These are phyloP conservation scores for Gentiana straminea DNA, from an alignment of 257 asterid species.

Conservation along the genomic window DNA sequence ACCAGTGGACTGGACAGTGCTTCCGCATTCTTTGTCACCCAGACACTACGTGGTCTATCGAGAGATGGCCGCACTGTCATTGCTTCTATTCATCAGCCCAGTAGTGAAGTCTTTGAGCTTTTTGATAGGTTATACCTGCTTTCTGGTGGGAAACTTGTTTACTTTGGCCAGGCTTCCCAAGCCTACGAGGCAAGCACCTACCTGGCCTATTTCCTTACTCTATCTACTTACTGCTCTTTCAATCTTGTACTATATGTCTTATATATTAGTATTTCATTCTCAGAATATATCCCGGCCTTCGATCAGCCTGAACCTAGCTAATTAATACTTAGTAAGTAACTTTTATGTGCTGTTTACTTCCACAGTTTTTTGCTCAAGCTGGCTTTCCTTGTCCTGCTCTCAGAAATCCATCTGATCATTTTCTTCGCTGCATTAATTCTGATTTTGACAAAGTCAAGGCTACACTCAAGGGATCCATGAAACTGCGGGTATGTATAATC, in stretches of 20 bases:
- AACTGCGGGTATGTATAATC: slow-evolving; percentile 45
- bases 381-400: slow-evolving; percentile 96
- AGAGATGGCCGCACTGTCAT: slow-evolving; percentile 92
- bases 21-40: slow-evolving; percentile 93
- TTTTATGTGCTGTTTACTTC: neutral
- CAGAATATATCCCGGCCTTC: too few species aligned
- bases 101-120: slow-evolving; percentile 96
- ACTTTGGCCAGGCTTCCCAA: slow-evolving; percentile 87
- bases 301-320: too few species aligned
- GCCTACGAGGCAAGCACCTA: slow-evolving; percentile 65
- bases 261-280: neutral
- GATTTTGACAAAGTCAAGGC: slow-evolving; percentile 98
- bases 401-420: slow-evolving; percentile 92
- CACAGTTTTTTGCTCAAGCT: slow-evolving; percentile 90
- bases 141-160: slow-evolving; percentile 81
- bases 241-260: neutral
- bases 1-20: slow-evolving; percentile 97
- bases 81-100: slow-evolving; percentile 97
- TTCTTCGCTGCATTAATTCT: slow-evolving; percentile 79
- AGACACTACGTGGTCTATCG: slow-evolving; percentile 72
- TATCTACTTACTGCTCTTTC: neutral
- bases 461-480: slow-evolving; percentile 97
- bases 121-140: slow-evolving; percentile 78
- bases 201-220: too few species aligned
- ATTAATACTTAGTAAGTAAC: neutral